phyloP scores from a whole-genome alignment of 208 protist species.

The Trichomonas tenax region DNA sequence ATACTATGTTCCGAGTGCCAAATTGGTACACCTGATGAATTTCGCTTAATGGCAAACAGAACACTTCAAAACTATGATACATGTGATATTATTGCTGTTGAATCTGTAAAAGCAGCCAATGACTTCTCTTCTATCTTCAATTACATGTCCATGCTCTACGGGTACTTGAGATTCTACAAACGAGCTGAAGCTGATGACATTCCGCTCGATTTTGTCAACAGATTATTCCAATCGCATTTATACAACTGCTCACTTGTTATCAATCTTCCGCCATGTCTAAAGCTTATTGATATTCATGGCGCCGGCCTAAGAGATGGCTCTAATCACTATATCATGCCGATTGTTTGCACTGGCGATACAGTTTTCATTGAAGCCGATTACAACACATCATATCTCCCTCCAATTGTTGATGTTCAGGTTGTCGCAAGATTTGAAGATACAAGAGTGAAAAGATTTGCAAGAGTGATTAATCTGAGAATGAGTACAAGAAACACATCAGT shows the following conservation, averaged over 20 bases:
- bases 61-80: not conserved
- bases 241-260: not conserved
- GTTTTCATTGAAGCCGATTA: not conserved
- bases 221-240: not conserved
- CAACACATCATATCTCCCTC: not conserved
- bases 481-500: not conserved
- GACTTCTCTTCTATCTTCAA: not conserved
- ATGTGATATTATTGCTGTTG: not conserved
- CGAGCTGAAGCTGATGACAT: not conserved
- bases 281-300: not conserved
- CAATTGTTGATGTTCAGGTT: not conserved
- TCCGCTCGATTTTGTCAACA: not conserved
- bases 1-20: not conserved
- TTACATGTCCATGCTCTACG: not conserved
- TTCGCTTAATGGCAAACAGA: not conserved
- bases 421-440: not conserved
- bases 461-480: not conserved
- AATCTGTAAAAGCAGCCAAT: not conserved
- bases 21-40: not conserved
- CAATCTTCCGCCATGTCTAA: not conserved
- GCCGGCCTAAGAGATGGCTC: not conserved
- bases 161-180: not conserved
- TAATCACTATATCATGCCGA: not conserved
- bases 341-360: not conserved
- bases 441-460: not conserved